These are phyloP conservation scores for Magnusiomyces paraingens DNA, from an alignment of 1,139 yeast species.

Conservation along the genomic window DNA sequence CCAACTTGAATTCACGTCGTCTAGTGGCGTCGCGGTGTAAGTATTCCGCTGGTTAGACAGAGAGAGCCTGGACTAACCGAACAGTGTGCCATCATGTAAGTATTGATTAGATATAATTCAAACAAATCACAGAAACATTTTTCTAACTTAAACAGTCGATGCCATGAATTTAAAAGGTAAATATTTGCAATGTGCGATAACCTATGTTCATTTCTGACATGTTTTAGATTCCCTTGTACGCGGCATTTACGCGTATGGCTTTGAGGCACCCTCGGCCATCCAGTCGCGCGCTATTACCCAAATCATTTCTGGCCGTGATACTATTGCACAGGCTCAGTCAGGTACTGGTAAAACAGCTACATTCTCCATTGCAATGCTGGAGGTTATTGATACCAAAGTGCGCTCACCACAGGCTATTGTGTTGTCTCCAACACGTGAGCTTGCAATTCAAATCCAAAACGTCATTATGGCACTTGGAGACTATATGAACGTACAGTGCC, in stretches of 20 bases:
- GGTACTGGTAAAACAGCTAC: constrained; percentile 99
- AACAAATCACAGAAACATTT: neutral
- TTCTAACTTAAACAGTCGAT: constrained; percentile 13
- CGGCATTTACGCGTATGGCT: constrained; percentile 93
- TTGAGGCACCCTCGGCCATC: constrained; percentile 95
- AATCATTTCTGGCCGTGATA: constrained; percentile 94
- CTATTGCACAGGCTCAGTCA: constrained; percentile 97
- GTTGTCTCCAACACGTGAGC: constrained; percentile 97
- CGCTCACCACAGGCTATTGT: constrained; percentile 67
- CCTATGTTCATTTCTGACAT: neutral
- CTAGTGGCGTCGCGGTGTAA: constrained; percentile 18
- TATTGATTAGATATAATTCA: neutral
- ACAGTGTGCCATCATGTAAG: constrained; percentile 10
- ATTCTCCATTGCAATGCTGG: constrained; percentile 93
- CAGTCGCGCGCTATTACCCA: constrained; percentile 98
- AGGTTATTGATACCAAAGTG: constrained; percentile 62
- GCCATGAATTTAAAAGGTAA: constrained; percentile 18
- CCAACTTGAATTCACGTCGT: constrained; percentile 17
- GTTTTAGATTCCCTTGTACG: constrained; percentile 15
- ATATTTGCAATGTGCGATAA: neutral
- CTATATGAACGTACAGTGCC: constrained; percentile 90
- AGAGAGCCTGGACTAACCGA: too few species aligned
- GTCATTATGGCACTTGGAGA: constrained; percentile 91
- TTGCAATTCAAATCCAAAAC: constrained; percentile 96
- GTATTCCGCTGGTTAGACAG: too few species aligned